Conservation (phyloP, 306 rosid genomes). For the Mimosa pudica region DNA sequence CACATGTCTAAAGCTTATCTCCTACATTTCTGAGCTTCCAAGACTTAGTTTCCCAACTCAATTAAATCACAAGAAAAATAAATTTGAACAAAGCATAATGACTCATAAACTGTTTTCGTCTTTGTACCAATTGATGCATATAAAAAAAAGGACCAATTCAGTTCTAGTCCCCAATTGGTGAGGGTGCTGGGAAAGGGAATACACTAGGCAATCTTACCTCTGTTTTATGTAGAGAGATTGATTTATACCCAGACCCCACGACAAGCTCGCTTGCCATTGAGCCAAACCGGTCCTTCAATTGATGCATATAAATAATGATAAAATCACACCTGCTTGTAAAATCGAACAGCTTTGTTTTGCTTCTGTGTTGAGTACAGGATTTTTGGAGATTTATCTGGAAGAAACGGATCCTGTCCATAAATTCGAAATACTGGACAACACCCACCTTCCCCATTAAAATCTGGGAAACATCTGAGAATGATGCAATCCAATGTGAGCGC, state of each 20-base stretch:
- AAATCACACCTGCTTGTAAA: slow-evolving; percentile 76
- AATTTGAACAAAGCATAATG: not conserved
- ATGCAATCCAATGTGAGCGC: slow-evolving; percentile 85
- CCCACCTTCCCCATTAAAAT: slow-evolving; percentile 71
- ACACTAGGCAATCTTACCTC: too few species aligned
- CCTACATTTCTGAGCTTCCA: slow-evolving; percentile 22
- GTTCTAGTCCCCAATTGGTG: too few species aligned
- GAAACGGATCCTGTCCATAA: slow-evolving; percentile 81
- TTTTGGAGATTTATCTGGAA: slow-evolving; percentile 61
- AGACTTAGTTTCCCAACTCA: slow-evolving; percentile 1
- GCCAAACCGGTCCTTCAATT: too few species aligned
- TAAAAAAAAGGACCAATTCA: too few species aligned
- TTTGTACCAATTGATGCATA: not conserved
- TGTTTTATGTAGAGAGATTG: too few species aligned
- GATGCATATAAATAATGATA: slow-evolving; percentile 22
- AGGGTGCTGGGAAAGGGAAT: too few species aligned
- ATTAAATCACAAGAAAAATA: not conserved
- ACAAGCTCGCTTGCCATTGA: too few species aligned
- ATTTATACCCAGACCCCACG: too few species aligned
- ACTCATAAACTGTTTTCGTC: not conserved
- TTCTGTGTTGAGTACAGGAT: slow-evolving; percentile 69
- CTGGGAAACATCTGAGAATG: slow-evolving; percentile 75
- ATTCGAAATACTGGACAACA: slow-evolving; percentile 83
- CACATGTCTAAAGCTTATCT: slow-evolving; percentile 17
- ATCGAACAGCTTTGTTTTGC: slow-evolving; percentile 55